These are phyloP conservation scores for Pseudogymnoascus sp. DNA, from an alignment of 2,329 filamentous ascomycete genomes.

Conservation along the genomic window DNA sequence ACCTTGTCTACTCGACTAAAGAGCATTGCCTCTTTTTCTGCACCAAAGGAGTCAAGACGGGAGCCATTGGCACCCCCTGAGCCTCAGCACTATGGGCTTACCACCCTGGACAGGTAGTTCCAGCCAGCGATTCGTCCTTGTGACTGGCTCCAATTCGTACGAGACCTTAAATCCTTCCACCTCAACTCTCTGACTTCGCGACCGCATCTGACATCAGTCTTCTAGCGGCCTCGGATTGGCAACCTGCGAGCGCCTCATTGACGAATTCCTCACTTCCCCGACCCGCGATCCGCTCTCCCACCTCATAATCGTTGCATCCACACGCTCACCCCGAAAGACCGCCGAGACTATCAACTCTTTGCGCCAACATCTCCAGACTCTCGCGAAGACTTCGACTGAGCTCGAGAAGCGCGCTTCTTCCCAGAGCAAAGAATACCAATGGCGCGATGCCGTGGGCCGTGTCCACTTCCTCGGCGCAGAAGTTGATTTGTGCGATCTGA, in stretches of 20 bases:
- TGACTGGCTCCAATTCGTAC: conserved; percentile 59
- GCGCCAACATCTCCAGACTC: conserved; percentile 52
- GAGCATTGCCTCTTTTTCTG: not conserved
- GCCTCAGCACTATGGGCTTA: conserved; percentile 26
- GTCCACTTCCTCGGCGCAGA: conserved; percentile 54
- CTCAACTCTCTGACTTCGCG: not conserved
- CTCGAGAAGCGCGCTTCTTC: conserved; percentile 44
- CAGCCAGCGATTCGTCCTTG: conserved; percentile 56
- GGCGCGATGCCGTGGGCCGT: conserved; percentile 41
- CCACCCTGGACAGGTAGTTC: conserved; percentile 32
- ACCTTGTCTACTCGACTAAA: not conserved
- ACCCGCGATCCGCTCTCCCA: conserved; percentile 60
- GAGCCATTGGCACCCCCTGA: not conserved
- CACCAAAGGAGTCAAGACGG: not conserved
- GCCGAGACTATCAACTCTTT: conserved; percentile 63
- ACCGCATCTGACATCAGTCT: conserved; percentile 27
- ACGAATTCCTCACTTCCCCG: conserved; percentile 73
- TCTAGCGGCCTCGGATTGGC: conserved; percentile 78
- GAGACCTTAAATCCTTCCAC: not conserved
- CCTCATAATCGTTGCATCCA: conserved; percentile 77
- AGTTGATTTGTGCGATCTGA: conserved; percentile 55
- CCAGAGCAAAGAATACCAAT: conserved; percentile 44
- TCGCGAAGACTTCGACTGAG: conserved; percentile 48
- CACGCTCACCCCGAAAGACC: conserved; percentile 68
- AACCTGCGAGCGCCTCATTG: conserved; percentile 77